Conservation (phyloP, 306 rosid species). For the Rubus idaeus region DNA sequence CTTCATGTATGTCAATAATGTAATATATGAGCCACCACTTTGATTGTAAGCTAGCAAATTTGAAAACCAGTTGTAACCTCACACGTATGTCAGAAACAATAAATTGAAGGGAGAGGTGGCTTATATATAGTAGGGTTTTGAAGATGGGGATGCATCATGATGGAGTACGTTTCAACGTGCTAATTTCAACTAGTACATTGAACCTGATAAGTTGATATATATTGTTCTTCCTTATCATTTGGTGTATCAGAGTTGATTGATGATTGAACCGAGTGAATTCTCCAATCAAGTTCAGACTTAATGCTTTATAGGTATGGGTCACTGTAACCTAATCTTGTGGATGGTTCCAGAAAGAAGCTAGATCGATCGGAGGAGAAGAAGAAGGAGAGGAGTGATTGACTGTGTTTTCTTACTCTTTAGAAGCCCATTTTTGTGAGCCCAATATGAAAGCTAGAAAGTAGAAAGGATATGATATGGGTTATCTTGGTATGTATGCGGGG, state of each 20-base stretch:
- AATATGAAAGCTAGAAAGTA: neutral
- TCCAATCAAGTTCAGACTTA: neutral
- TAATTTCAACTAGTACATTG: neutral
- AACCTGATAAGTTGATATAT: neutral
- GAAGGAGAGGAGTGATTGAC: neutral
- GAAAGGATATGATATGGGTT: neutral
- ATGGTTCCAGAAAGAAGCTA: neutral
- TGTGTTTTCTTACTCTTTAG: neutral
- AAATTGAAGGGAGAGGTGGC: slow-evolving; percentile 3
- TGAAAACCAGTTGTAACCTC: neutral
- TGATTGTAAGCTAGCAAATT: neutral
- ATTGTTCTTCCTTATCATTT: neutral
- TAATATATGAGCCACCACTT: neutral
- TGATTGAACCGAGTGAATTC: neutral
- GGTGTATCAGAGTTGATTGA: neutral
- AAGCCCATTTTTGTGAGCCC: neutral
- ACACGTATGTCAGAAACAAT: neutral
- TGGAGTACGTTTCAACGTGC: neutral
- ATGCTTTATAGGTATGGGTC: neutral
- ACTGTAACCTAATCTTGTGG: neutral
- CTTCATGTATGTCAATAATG: neutral
- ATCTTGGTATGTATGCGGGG: neutral
- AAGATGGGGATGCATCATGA: neutral
- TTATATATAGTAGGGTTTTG: neutral
- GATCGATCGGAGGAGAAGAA: neutral